These are phyloP conservation scores for Begonia masoniana DNA, from an alignment of 306 rosid species.

Conservation along the genomic window DNA sequence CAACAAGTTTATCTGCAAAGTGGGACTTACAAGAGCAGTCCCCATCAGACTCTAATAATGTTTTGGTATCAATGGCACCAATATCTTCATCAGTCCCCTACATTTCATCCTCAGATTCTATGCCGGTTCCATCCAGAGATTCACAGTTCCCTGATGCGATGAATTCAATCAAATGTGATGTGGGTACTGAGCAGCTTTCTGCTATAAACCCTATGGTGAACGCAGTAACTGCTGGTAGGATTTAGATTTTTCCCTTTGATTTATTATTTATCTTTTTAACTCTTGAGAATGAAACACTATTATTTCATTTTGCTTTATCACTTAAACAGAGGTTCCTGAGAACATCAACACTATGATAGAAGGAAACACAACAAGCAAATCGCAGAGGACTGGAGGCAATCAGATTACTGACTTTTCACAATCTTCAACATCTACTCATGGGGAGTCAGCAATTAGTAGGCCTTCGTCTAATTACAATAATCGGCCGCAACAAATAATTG, in stretches of 20 bases:
- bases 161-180: slow-evolving; percentile 51
- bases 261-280: background rate
- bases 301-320: background rate
- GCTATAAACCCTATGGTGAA: slow-evolving; percentile 25
- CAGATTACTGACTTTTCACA: too few relatives aligned
- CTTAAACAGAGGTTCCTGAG: too few relatives aligned
- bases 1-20: slow-evolving; percentile 20
- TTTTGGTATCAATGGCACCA: slow-evolving; percentile 17
- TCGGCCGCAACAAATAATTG: slow-evolving; percentile 48
- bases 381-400: slow-evolving; percentile 13
- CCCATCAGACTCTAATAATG: slow-evolving; percentile 23
- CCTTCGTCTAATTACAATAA: slow-evolving; percentile 66
- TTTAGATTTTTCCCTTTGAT: background rate
- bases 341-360: slow-evolving; percentile 10
- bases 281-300: background rate
- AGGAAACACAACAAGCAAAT: slow-evolving; percentile 40
- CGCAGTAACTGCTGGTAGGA: slow-evolving; percentile 39
- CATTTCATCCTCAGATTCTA: slow-evolving; percentile 56
- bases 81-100: slow-evolving; percentile 35
- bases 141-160: slow-evolving; percentile 42
- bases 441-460: slow-evolving; percentile 37
- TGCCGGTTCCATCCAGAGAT: slow-evolving; percentile 49
- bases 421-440: slow-evolving; percentile 34
- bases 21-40: slow-evolving; percentile 22
- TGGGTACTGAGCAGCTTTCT: slow-evolving; percentile 34